Conservation (phyloP, 148 eudicot genomes). For the Rhododendron henanense region DNA sequence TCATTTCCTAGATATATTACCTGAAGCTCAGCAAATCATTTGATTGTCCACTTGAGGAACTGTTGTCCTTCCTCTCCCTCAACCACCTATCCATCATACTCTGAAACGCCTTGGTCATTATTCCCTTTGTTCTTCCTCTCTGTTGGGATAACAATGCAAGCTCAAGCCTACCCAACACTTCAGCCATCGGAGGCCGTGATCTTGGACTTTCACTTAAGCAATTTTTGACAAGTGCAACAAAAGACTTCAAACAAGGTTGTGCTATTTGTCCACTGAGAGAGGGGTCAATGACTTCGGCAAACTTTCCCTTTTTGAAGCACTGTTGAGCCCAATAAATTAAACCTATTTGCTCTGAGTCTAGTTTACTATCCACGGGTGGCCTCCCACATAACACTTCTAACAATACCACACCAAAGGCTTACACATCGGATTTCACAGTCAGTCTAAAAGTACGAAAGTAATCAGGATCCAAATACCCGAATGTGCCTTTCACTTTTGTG, state of each 20-base stretch:
- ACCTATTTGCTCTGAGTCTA: neutral
- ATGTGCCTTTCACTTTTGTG: neutral
- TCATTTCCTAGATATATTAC: too few species aligned
- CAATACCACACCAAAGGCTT: neutral
- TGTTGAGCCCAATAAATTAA: neutral
- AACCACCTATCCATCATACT: too few species aligned
- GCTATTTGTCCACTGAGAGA: neutral
- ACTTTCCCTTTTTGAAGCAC: neutral
- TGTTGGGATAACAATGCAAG: neutral
- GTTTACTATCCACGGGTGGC: neutral
- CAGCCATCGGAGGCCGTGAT: neutral
- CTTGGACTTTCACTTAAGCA: neutral
- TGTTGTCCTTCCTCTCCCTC: too few species aligned
- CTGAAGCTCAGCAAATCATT: too few species aligned
- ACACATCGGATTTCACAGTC: neutral
- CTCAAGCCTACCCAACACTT: neutral
- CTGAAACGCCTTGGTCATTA: too few species aligned
- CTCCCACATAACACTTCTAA: neutral
- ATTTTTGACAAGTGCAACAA: neutral
- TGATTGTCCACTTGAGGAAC: too few species aligned
- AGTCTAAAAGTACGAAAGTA: neutral
- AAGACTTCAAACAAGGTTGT: neutral
- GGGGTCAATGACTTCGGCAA: neutral
- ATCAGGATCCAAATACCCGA: slow-evolving; percentile 2
- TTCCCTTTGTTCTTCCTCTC: neutral